phyloP scores from a whole-genome alignment of 2,329 filamentous ascomycete genomes.

The Bretziella fagacearum region DNA sequence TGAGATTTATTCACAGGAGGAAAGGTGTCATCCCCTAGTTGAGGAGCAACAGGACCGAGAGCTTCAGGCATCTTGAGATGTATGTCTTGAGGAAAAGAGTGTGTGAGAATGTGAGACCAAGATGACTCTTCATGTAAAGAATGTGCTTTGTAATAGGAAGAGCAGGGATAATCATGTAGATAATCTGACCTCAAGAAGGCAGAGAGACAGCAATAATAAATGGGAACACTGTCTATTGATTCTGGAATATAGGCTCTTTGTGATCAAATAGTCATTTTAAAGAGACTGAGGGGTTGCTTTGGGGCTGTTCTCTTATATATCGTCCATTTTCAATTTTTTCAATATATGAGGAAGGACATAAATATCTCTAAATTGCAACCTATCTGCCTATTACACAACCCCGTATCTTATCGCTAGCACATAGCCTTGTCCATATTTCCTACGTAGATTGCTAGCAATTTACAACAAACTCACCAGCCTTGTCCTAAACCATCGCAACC shows the following conservation, averaged over 20 bases:
- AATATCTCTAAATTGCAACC: neutral
- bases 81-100: neutral
- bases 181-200: neutral
- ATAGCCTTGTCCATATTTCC: slow-evolving; percentile 9
- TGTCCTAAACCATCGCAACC: slow-evolving; percentile 1
- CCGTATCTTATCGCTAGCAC: slow-evolving; percentile 11
- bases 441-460: slow-evolving; percentile 3
- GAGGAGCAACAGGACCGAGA: neutral
- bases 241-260: too few species aligned
- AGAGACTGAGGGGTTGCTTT: too few species aligned
- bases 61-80: slow-evolving; percentile 9
- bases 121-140: neutral
- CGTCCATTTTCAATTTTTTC: too few species aligned
- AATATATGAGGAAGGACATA: too few species aligned
- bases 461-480: slow-evolving; percentile 3
- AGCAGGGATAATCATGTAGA: neutral
- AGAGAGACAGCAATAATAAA: neutral
- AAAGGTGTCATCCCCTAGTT: slow-evolving; percentile 39
- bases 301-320: too few species aligned
- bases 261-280: too few species aligned
- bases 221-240: too few species aligned
- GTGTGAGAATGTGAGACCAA: neutral
- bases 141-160: neutral
- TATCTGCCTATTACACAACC: neutral
- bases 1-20: slow-evolving; percentile 71